Conservation (phyloP, 2,329 filamentous ascomycete species). For the Coniochaeta sp. region DNA sequence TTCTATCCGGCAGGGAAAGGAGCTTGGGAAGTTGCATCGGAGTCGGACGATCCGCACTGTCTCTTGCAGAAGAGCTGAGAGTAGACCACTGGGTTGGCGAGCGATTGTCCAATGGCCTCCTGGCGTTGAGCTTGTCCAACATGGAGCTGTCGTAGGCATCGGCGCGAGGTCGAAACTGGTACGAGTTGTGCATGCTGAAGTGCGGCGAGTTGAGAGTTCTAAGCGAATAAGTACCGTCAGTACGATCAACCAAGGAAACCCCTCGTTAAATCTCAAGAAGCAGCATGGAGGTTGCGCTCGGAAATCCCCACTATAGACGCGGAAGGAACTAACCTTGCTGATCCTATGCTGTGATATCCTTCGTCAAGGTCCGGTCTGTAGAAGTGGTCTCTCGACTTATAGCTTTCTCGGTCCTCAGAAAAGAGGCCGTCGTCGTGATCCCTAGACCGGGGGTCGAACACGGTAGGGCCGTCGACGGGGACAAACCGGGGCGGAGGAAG, state of each 20-base stretch:
- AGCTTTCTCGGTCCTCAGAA: slow-evolving; percentile 30
- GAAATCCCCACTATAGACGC: background rate
- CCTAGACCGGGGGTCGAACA: slow-evolving; percentile 3
- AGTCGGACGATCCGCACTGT: slow-evolving; percentile 26
- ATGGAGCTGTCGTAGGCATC: slow-evolving; percentile 42
- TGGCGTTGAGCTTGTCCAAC: slow-evolving; percentile 48
- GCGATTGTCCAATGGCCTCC: slow-evolving; percentile 34
- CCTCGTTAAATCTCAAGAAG: background rate
- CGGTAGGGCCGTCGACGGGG: slow-evolving; percentile 23
- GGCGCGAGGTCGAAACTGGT: slow-evolving; percentile 28
- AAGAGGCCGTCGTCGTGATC: slow-evolving; percentile 21
- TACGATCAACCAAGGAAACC: background rate
- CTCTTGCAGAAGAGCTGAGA: slow-evolving; percentile 14
- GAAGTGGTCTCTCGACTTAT: slow-evolving; percentile 17
- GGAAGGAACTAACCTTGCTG: slow-evolving; percentile 10
- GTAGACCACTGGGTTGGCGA: slow-evolving; percentile 35
- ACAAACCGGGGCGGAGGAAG: slow-evolving; percentile 36
- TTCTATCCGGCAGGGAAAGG: slow-evolving; percentile 38
- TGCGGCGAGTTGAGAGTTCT: slow-evolving; percentile 13
- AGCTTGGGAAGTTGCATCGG: slow-evolving; percentile 33
- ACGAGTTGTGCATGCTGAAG: slow-evolving; percentile 43
- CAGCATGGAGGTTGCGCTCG: background rate
- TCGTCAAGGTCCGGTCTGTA: slow-evolving; percentile 14
- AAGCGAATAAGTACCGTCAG: background rate
- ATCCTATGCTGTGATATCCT: slow-evolving; percentile 18